A percentile compares a stretch with the other conserved stretches of the same genome.
Evolutionary conservation across 768 basidiomycete species (phyloP).

Genomic region (Xerocomus spinulosus): DNA sequence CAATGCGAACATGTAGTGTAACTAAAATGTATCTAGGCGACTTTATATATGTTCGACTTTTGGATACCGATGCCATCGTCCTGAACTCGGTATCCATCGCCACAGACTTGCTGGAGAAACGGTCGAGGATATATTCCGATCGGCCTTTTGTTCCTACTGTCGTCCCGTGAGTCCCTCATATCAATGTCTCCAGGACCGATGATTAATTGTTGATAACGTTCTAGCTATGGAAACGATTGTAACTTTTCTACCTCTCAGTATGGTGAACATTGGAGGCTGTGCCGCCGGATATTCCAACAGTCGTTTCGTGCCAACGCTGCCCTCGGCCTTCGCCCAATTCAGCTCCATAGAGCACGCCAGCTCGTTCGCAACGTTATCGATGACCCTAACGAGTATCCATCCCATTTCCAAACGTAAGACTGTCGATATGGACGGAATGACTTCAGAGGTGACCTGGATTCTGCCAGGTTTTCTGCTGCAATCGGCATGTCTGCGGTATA

Average conservation of each 20-base stretch:
- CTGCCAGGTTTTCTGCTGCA: slow-evolving; percentile 27
- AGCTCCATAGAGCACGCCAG: background rate
- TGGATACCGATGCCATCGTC: background rate
- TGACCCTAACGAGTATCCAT: background rate
- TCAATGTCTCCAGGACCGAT: background rate
- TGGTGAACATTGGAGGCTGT: slow-evolving; percentile 1
- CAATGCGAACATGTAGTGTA: background rate
- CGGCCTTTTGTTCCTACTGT: background rate
- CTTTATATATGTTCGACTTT: background rate
- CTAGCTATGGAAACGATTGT: background rate
- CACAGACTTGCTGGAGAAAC: background rate
- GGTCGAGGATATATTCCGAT: slow-evolving; percentile 3
- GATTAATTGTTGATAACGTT: background rate
- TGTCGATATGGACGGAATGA: background rate
- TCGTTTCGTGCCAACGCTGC: background rate
- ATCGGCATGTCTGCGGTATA: slow-evolving; percentile 19
- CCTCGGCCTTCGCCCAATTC: background rate
- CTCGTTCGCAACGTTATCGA: background rate
- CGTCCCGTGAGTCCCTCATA: background rate
- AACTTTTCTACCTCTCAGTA: background rate
- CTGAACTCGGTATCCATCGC: background rate
- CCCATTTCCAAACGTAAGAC: slow-evolving; percentile 5
- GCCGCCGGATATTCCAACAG: slow-evolving; percentile 2
- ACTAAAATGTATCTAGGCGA: background rate
- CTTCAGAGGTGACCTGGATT: background rate